These are phyloP conservation scores for Thuidium tamariscinum DNA, from an alignment of 225 moss, liverwort and hornwort genomes.

Conservation along the genomic window DNA sequence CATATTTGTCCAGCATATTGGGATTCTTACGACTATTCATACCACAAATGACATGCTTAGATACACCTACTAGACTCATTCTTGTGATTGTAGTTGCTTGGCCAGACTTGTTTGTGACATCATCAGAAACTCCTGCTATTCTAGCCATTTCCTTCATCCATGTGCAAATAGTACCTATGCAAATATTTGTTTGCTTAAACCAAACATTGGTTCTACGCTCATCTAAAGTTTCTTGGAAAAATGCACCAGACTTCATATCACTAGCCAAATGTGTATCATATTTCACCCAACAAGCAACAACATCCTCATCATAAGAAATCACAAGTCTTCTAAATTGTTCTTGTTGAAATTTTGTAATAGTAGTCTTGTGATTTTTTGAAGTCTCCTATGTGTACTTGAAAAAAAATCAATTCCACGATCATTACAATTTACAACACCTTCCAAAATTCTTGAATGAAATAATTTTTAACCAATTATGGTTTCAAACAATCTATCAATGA, in stretches of 20 bases:
- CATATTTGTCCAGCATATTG: background rate
- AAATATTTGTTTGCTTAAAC: background rate
- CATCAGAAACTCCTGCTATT: background rate
- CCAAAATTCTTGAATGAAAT: no score
- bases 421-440: no score
- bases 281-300: background rate
- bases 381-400: background rate
- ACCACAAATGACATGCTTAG: background rate
- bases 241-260: background rate
- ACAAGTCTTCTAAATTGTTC: background rate
- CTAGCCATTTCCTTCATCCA: background rate
- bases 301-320: background rate
- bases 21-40: background rate
- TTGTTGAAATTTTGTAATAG: background rate
- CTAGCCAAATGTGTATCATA: background rate
- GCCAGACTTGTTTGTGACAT: background rate
- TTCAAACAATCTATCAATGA: no score
- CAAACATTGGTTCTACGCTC: background rate
- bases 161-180: background rate
- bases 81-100: background rate
- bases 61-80: background rate
- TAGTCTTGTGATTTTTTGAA: background rate
- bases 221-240: background rate
- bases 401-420: background rate
- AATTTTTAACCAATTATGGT: no score